Evolutionary conservation across 257 asterid genomes (phyloP).

Genomic region (Fraxinus cuspidata): DNA sequence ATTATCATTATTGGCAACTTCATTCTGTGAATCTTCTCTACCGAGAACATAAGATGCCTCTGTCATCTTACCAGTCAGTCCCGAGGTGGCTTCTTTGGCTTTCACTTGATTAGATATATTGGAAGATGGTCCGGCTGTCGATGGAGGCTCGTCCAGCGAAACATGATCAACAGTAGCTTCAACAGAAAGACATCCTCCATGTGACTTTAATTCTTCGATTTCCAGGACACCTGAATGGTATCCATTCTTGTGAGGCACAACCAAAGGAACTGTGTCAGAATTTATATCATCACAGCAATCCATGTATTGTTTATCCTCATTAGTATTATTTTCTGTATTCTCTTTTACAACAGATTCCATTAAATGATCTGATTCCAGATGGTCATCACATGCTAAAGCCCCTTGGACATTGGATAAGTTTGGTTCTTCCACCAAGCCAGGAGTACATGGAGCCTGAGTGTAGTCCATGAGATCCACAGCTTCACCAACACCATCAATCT

Average conservation of each 20-base stretch:
- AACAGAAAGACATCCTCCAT: conserved; percentile 30
- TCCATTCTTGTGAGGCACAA: conserved; percentile 43
- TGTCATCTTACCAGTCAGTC: conserved; percentile 30
- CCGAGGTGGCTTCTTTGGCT: conserved; percentile 25
- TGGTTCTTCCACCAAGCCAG: conserved; percentile 81
- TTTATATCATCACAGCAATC: conserved; percentile 36
- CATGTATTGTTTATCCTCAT: conserved; percentile 38
- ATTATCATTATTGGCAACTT: conserved; percentile 29
- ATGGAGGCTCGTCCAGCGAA: conserved; percentile 32
- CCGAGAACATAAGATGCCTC: conserved; percentile 37
- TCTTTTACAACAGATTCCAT: conserved; percentile 39
- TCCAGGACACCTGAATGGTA: conserved; percentile 40
- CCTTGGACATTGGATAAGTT: conserved; percentile 71
- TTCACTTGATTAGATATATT: conserved; percentile 37
- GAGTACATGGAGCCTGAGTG: conserved; percentile 91
- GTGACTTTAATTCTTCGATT: conserved; percentile 34
- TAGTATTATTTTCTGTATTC: conserved; percentile 31
- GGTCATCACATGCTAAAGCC: conserved; percentile 83
- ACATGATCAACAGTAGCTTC: conserved; percentile 31
- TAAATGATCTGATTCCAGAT: conserved; percentile 62
- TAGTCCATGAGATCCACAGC: conserved; percentile 59
- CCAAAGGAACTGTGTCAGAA: conserved; percentile 37
- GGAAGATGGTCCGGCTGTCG: conserved; percentile 32
- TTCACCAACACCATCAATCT: conserved; percentile 55
- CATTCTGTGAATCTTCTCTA: conserved; percentile 33